Base-by-base conservation (phyloP, 2,329 filamentous ascomycete genomes). In the Curvularia verruculosa region DNA sequence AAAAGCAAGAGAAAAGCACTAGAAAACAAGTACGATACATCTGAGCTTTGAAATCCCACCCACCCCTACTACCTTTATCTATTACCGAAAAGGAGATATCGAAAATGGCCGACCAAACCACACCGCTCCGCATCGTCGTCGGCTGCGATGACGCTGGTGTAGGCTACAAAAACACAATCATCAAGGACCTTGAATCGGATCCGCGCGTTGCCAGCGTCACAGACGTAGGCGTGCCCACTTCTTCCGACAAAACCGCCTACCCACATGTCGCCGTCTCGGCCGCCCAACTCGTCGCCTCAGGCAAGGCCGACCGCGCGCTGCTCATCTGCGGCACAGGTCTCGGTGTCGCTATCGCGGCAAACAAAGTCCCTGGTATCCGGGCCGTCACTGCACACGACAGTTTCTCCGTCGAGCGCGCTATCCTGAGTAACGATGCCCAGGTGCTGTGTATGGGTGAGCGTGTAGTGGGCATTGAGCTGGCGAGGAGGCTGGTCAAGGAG, bases 371-470 rank as follows among this genome's bases (percentile, higher is more conserved):
- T 54, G 91, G 91, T 5, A 86, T 96, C 59, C 83, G 91, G 23
- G 92, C 92, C n/a, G 92, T 96, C 18, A 96, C 91, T 5, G 92
- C 92, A 1, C 92, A 96, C 75, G 92, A 96, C 74, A 88, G 87
- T 64, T 96, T 93, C 81, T 88, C 85, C 54, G 90, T 96, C 5
- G 91, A 96, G 82, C 81, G 91, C 48, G 87, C 89, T 19, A 85
- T 96, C 10, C 78, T 94, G 69, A 92, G 89, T 79, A 96, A 96
- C 76, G 88, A 96, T 74, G 90, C 91, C 3, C 91, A 96, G 78
- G 91, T 96, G 29, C 79, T 96, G 60, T 96, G 92, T 74, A 88
- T 96, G 82, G 91, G 91, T 0, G 89, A 96, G 83, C 81, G 91
- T 21, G 91, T 96, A 0, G 85, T 96, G 43, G 91, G 92, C 0